Evolutionary conservation across 495 filamentous ascomycete genomes (phyloP).

Genomic region (Geopyxis carbonaria): DNA sequence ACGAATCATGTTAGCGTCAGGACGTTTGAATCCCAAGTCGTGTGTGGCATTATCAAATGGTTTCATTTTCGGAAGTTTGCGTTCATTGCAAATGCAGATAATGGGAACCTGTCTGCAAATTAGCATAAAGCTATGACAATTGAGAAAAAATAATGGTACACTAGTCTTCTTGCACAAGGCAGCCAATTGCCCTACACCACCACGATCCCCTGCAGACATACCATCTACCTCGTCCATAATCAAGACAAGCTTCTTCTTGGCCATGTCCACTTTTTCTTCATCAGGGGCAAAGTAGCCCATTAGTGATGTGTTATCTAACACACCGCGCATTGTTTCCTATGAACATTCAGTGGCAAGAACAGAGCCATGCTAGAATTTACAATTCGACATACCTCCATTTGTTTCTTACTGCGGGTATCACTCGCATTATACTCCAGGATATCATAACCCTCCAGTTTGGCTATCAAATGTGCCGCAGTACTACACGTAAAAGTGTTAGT

Average conservation of each 20-base stretch:
- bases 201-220: constrained; percentile 94
- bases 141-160: constrained; percentile 7
- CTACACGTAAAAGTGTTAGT: too few species aligned
- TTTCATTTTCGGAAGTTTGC: constrained; percentile 87
- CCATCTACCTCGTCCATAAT: constrained; percentile 99
- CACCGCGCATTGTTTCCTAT: constrained; percentile 55
- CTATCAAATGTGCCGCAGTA: constrained; percentile 85
- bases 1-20: constrained; percentile 73
- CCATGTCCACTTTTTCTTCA: constrained; percentile 57
- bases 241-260: constrained; percentile 80
- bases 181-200: constrained; percentile 86
- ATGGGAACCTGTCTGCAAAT: constrained; percentile 52
- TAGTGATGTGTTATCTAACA: constrained; percentile 83
- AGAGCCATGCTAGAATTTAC: not conserved
- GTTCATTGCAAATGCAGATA: constrained; percentile 95
- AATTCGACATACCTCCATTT: constrained; percentile 55
- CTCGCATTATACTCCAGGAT: constrained; percentile 89
- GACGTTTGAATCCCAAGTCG: constrained; percentile 74
- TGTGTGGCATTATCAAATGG: constrained; percentile 74
- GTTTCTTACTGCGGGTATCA: constrained; percentile 92
- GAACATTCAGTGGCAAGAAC: not conserved
- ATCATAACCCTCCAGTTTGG: constrained; percentile 84
- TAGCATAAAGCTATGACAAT: constrained; percentile 2
- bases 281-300: constrained; percentile 82
- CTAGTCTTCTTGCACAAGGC: constrained; percentile 82